A percentile compares a stretch with the other conserved stretches of the same genome.
Conservation (phyloP, 768 basidiomycete genomes). For the Leucogyrophana mollusca region DNA sequence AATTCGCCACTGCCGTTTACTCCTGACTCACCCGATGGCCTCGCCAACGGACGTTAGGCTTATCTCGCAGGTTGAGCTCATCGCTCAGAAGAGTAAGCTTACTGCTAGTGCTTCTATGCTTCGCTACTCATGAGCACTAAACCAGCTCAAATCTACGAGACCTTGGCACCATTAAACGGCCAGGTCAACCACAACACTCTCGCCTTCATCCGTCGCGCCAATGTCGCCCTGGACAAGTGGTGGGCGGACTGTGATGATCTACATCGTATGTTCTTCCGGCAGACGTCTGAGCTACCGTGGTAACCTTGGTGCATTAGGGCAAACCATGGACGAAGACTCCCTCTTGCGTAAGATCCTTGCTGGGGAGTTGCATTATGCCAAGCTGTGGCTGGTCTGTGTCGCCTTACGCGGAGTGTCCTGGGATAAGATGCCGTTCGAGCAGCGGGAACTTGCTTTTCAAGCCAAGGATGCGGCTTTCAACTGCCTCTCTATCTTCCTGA, state of each 20-base stretch:
- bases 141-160: conserved; percentile 90
- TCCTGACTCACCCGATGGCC: conserved; percentile 83
- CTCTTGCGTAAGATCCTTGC: conserved; percentile 85
- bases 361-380: conserved; percentile 89
- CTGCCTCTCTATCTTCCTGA: conserved; percentile 82
- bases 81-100: conserved; percentile 79
- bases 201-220: conserved; percentile 84
- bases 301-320: conserved; percentile 39
- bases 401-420: conserved; percentile 88
- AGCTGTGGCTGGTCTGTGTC: conserved; percentile 93
- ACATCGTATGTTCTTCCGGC: conserved; percentile 54
- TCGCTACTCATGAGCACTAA: conserved; percentile 2
- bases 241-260: conserved; percentile 85
- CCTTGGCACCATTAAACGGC: conserved; percentile 80
- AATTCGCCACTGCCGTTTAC: conserved; percentile 77
- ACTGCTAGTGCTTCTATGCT: not conserved
- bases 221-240: conserved; percentile 87
- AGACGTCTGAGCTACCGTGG: conserved; percentile 1
- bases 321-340: conserved; percentile 81
- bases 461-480: conserved; percentile 90
- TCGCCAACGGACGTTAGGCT: conserved; percentile 89
- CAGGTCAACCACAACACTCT: conserved; percentile 84
- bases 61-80: conserved; percentile 84
- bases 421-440: conserved; percentile 96
- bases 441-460: conserved; percentile 91